phyloP scores from a whole-genome alignment of 108 stramenopile genomes.

The Pelagomonas calceolata region DNA sequence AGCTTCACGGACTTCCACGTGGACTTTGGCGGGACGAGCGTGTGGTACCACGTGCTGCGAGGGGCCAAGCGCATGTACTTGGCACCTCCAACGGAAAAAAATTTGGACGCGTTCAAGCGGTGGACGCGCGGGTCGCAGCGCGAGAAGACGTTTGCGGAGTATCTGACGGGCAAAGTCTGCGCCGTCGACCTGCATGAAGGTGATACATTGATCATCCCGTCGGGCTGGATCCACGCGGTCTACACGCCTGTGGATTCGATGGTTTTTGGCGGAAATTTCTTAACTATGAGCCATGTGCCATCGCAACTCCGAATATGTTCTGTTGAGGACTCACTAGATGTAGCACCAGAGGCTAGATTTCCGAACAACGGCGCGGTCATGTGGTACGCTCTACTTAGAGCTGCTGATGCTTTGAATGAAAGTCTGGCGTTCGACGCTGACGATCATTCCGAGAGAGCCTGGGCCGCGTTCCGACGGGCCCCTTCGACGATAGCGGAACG shows the following conservation, averaged over 20 bases:
- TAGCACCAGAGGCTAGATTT: not conserved
- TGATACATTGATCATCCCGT: constrained; percentile 31
- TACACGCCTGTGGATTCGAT: constrained; percentile 37
- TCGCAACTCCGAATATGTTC: not conserved
- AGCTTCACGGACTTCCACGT: constrained; percentile 48
- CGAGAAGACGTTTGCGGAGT: constrained; percentile 10
- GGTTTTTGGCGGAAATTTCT: constrained; percentile 37
- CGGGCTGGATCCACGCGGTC: constrained; percentile 45
- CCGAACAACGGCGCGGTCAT: not conserved
- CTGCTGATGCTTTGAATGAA: not conserved
- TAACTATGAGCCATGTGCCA: not conserved
- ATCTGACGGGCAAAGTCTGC: not conserved
- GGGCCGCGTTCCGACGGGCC: no score
- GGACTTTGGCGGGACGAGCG: constrained; percentile 43
- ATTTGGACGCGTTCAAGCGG: constrained; percentile 18
- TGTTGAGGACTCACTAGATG: not conserved
- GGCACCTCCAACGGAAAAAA: constrained; percentile 15
- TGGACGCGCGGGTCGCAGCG: constrained; percentile 10
- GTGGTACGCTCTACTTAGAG: not conserved
- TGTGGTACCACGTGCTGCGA: constrained; percentile 41
- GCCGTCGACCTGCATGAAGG: constrained; percentile 18
- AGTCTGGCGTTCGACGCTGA: no score
- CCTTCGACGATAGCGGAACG: no score
- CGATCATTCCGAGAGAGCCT: no score
- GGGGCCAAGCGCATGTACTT: constrained; percentile 32